Evolutionary conservation across 768 basidiomycete species (phyloP), one percentile per base, ranked within the genome.

Genomic region (Boletus pseudo-olivaceus): DNA sequence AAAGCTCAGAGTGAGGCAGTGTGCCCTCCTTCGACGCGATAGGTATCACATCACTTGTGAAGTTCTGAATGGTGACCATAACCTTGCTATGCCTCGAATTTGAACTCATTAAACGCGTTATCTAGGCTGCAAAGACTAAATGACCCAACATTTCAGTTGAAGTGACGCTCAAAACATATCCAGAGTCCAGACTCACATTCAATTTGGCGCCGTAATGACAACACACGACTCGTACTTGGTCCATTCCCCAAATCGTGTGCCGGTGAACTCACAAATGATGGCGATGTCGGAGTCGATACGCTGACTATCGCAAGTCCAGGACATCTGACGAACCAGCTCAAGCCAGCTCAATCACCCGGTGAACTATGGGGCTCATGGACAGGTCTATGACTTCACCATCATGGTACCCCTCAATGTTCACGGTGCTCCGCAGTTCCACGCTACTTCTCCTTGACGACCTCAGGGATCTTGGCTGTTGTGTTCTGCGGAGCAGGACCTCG

Each of bases 361-460:
- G 47, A 55, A 45, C 32, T 34, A 48, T 44, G 44, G 7, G 26
- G 5, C n/a, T 49, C 38, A 38, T 53, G 33, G 45, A 51, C 17
- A 45, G 34, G 37, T 49, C 45, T 49, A 59, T 57, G 54, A 48
- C 51, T 54, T 57, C 54, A 33, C 35, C 27, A 48, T 62, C 65
- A 48, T 20, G 23, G 32, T 5, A 35, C 40, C 42, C 30, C 27
- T 46, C 56, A 11, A 38, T 44, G 29, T 53, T 58, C 55, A 62
- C 47, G 30, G 44, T 57, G 51, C 33, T 57, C 66, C 66, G 62
- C 57, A 65, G 66, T 34, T 47, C 54, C 63, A 57, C 47, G 37
- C 43, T 20, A 47, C 66, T 59, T 59, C 57, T 55, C 53, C 56
- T 62, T 30, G 43, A 59, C 47, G 40, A 51, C 60, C 49, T 62